Conservation (phyloP, 83 land plant genomes). For the Diphasiastrum complanatum region DNA sequence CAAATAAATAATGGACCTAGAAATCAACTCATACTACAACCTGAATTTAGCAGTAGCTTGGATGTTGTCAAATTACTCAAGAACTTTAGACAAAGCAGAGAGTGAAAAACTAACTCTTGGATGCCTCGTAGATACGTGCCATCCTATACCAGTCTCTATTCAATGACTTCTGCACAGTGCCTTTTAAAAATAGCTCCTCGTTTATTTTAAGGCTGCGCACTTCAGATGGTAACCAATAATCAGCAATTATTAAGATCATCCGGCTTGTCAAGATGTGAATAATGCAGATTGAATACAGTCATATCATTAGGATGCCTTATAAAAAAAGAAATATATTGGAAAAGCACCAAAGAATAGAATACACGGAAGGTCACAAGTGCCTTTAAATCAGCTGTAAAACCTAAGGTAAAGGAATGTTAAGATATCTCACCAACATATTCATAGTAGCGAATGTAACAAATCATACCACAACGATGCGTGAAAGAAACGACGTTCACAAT, state of each 20-base stretch:
- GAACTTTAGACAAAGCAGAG: too few species aligned
- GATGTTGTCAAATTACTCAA: too few species aligned
- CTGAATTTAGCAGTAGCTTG: too few species aligned
- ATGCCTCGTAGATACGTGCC: slow-evolving; percentile 21
- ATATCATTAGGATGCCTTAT: background rate
- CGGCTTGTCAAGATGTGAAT: too few species aligned
- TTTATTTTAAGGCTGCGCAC: too few species aligned
- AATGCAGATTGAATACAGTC: too few species aligned
- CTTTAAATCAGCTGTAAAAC: too few species aligned
- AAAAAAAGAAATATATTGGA: background rate
- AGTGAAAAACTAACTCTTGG: slow-evolving; percentile 2
- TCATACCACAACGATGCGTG: slow-evolving; percentile 66
- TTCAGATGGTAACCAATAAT: too few species aligned
- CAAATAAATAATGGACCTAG: too few species aligned
- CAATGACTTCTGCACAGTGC: slow-evolving; percentile 3
- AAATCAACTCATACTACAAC: too few species aligned
- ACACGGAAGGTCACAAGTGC: too few species aligned
- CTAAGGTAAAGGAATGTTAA: background rate
- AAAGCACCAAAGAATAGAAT: background rate
- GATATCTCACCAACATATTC: background rate
- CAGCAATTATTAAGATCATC: too few species aligned
- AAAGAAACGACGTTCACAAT: slow-evolving; percentile 79
- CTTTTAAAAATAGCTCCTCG: background rate
- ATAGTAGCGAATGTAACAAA: background rate
- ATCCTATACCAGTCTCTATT: background rate